These are phyloP conservation scores for Atkinsonella texensis DNA, from an alignment of 2,329 filamentous ascomycete species.

Conservation along the genomic window DNA sequence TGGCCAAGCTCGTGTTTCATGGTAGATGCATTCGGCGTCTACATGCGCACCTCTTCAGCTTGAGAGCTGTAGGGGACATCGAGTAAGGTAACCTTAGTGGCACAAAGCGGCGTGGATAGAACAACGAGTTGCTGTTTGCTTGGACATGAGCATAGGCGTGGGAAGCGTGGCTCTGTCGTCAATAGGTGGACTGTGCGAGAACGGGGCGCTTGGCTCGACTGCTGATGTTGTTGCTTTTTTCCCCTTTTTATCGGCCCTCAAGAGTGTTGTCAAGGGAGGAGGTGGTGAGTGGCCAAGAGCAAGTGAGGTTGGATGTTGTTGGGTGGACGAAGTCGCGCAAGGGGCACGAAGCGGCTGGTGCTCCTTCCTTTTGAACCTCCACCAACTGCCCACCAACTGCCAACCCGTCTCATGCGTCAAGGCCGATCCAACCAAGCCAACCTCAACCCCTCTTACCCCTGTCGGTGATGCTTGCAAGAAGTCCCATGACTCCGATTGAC, in stretches of 20 bases:
- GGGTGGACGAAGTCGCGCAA: slow-evolving; percentile 5
- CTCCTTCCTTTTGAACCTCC: slow-evolving; percentile 6
- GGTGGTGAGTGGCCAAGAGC: not conserved
- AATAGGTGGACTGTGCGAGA: not conserved
- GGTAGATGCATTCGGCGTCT: not conserved
- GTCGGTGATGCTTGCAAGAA: not conserved
- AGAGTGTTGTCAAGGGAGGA: slow-evolving; percentile 3
- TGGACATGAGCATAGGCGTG: not conserved
- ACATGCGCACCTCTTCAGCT: not conserved
- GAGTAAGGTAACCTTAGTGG: not conserved
- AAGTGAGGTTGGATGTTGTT: slow-evolving; percentile 1
- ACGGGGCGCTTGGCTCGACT: not conserved
- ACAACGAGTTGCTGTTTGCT: slow-evolving; percentile 1
- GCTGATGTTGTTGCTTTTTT: not conserved
- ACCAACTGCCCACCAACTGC: slow-evolving; percentile 1
- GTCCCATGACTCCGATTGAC: not conserved
- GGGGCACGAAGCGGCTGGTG: slow-evolving; percentile 7
- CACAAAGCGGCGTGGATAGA: not conserved
- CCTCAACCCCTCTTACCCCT: not conserved
- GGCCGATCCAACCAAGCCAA: too few species aligned
- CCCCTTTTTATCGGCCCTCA: not conserved
- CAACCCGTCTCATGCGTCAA: not conserved
- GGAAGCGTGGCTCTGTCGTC: not conserved
- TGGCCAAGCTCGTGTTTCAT: not conserved
- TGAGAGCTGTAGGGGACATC: not conserved